Conservation (phyloP, 495 filamentous ascomycete genomes). For the Bacidia gigantensis region DNA sequence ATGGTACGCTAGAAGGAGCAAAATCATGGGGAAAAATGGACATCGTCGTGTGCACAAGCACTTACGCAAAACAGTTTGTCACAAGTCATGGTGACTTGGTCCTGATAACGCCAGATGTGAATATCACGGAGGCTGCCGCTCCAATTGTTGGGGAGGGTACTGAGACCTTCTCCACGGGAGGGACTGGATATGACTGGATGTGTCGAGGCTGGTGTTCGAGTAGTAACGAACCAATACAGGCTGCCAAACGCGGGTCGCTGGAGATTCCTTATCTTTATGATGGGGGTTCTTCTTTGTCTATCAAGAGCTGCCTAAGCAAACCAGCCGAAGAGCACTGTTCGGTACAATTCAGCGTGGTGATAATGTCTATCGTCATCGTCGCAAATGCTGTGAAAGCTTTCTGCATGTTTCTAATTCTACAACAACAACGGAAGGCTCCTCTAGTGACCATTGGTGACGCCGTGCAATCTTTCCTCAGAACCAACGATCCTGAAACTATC, state of each 20-base stretch:
- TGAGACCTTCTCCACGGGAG: too few species aligned
- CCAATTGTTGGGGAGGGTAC: too few species aligned
- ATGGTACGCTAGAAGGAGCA: neutral
- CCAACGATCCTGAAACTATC: neutral
- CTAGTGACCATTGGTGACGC: slow-evolving; percentile 16
- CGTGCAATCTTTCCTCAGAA: slow-evolving; percentile 8
- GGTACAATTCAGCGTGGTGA: slow-evolving; percentile 27
- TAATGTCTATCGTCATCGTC: slow-evolving; percentile 27
- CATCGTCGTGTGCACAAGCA: too few species aligned
- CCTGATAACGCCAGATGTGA: too few species aligned
- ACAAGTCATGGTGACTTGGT: too few species aligned
- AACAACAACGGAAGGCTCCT: slow-evolving; percentile 5
- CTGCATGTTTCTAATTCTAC: slow-evolving; percentile 19
- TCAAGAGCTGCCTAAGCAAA: slow-evolving; percentile 29
- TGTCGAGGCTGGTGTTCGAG: slow-evolving; percentile 10
- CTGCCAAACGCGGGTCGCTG: neutral
- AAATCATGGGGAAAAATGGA: neutral
- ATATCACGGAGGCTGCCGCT: too few species aligned
- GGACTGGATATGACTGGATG: too few species aligned
- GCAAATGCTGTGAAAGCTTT: slow-evolving; percentile 27
- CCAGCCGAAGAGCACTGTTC: slow-evolving; percentile 21
- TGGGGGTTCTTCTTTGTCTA: too few species aligned
- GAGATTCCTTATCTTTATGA: slow-evolving; percentile 7
- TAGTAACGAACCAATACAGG: neutral
- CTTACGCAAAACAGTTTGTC: too few species aligned